Evolutionary conservation across 805 yeast genomes (phyloP).

Genomic region (Suhomyces sp.): DNA sequence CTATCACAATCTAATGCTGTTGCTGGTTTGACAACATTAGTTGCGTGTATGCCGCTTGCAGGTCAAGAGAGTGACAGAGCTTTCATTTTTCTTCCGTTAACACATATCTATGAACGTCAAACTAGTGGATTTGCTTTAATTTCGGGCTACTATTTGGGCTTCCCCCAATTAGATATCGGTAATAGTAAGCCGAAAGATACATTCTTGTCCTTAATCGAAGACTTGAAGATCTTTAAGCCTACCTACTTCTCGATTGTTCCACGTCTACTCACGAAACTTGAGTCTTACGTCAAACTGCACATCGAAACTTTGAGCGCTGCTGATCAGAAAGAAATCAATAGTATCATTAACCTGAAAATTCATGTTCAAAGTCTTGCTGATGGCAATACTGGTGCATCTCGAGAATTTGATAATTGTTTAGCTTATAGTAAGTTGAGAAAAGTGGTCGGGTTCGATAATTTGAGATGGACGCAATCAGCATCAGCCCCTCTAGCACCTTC

Average conservation of each 20-base stretch:
- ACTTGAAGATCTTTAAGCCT: slow-evolving; percentile 29
- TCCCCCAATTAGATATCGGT: slow-evolving; percentile 35
- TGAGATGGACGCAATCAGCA: slow-evolving; percentile 29
- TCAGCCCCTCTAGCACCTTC: slow-evolving; percentile 27
- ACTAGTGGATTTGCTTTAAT: slow-evolving; percentile 44
- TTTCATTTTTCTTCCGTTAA: slow-evolving; percentile 50
- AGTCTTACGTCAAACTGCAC: slow-evolving; percentile 17
- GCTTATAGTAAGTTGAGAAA: slow-evolving; percentile 12
- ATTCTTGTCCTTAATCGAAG: slow-evolving; percentile 25
- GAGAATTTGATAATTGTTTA: slow-evolving; percentile 14
- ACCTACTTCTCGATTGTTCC: slow-evolving; percentile 35
- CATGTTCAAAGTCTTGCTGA: slow-evolving; percentile 8
- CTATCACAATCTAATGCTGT: slow-evolving; percentile 51
- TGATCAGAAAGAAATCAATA: slow-evolving; percentile 6
- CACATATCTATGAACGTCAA: slow-evolving; percentile 58
- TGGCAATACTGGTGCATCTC: slow-evolving; percentile 10
- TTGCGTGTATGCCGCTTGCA: slow-evolving; percentile 1
- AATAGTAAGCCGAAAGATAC: slow-evolving; percentile 17
- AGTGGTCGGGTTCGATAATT: slow-evolving; percentile 18
- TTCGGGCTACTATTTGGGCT: slow-evolving; percentile 52
- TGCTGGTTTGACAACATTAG: slow-evolving; percentile 38
- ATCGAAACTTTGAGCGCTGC: slow-evolving; percentile 5
- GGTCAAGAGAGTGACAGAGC: slow-evolving; percentile 9
- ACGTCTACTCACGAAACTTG: slow-evolving; percentile 36
- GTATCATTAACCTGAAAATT: slow-evolving; percentile 12